These are phyloP conservation scores for Xenoacremonium recifei DNA, from an alignment of 2,329 filamentous ascomycete species.

Conservation along the genomic window DNA sequence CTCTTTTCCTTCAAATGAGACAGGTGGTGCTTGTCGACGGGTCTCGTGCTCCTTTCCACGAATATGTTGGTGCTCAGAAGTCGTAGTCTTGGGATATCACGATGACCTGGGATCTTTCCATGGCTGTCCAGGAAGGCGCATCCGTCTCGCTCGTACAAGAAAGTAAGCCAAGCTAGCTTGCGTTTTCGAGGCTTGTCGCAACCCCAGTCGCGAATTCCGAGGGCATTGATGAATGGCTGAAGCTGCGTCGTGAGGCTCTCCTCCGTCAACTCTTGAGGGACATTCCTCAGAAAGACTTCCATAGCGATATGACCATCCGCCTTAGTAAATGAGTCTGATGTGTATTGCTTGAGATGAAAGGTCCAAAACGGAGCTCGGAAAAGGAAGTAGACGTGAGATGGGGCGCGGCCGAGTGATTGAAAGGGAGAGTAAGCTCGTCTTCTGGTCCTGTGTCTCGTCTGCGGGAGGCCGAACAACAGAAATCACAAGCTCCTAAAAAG, in stretches of 20 bases:
- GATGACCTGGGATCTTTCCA: conserved; percentile 22
- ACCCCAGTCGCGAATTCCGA: conserved; percentile 42
- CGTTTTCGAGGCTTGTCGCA: conserved; percentile 41
- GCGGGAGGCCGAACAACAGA: too few species aligned
- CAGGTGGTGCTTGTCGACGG: conserved; percentile 20
- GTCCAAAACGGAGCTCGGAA: too few species aligned
- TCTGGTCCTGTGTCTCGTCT: too few species aligned
- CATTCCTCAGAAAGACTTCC: conserved; percentile 44
- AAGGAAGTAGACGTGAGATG: too few species aligned
- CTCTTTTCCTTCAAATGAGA: conserved; percentile 28
- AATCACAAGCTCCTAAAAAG: too few species aligned
- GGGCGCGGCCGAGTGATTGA: too few species aligned
- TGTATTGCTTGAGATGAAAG: too few species aligned
- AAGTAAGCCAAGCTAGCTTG: conserved; percentile 39
- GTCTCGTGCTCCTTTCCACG: conserved; percentile 34
- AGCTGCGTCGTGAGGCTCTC: conserved; percentile 38
- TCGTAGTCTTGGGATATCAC: conserved; percentile 26
- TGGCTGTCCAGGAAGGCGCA: conserved; percentile 40
- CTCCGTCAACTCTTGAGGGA: conserved; percentile 41
- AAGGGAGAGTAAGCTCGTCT: too few species aligned
- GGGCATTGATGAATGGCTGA: conserved; percentile 34
- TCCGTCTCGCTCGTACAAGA: conserved; percentile 40
- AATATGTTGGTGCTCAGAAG: conserved; percentile 29
- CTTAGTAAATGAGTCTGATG: too few species aligned
- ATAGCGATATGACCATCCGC: too few species aligned